Evolutionary conservation across 1,139 yeast species (phyloP).

Genomic region (Geotrichum cucujoidarum): DNA sequence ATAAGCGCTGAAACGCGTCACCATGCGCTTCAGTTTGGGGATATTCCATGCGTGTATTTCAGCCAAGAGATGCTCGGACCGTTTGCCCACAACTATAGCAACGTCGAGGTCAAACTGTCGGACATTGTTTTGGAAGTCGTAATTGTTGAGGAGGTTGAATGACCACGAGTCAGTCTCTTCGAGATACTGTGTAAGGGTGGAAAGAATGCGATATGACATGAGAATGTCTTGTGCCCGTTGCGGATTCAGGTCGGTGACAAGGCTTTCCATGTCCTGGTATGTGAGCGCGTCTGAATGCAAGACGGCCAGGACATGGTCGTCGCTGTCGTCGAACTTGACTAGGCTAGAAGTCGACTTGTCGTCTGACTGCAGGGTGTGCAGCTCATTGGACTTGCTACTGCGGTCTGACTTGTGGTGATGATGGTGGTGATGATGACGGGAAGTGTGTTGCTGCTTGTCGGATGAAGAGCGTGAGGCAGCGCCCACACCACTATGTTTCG

Average conservation of each 20-base stretch:
- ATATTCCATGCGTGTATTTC: constrained; percentile 35
- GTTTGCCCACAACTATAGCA: constrained; percentile 32
- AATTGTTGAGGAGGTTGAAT: constrained; percentile 29
- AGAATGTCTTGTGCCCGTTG: constrained; percentile 30
- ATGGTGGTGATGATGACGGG: neutral
- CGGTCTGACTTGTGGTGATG: neutral
- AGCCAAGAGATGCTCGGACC: constrained; percentile 30
- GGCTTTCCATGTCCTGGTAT: constrained; percentile 28
- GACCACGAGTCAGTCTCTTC: constrained; percentile 34
- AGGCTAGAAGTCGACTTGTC: neutral
- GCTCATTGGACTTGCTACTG: neutral
- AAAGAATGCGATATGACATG: constrained; percentile 31
- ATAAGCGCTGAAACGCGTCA: constrained; percentile 25
- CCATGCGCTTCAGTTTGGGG: constrained; percentile 32
- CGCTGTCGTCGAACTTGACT: constrained; percentile 6
- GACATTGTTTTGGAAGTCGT: constrained; percentile 31
- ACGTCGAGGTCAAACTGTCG: constrained; percentile 35
- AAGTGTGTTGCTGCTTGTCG: too few species aligned
- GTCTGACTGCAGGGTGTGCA: neutral
- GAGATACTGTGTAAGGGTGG: constrained; percentile 28
- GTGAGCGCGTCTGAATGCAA: constrained; percentile 25
- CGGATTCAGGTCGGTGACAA: constrained; percentile 27
- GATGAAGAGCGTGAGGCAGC: too few species aligned
- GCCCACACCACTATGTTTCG: too few species aligned
- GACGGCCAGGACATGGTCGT: constrained; percentile 32